Evolutionary conservation across 352 stramenopile genomes (phyloP).

Genomic region (Pythium aristosporum): DNA sequence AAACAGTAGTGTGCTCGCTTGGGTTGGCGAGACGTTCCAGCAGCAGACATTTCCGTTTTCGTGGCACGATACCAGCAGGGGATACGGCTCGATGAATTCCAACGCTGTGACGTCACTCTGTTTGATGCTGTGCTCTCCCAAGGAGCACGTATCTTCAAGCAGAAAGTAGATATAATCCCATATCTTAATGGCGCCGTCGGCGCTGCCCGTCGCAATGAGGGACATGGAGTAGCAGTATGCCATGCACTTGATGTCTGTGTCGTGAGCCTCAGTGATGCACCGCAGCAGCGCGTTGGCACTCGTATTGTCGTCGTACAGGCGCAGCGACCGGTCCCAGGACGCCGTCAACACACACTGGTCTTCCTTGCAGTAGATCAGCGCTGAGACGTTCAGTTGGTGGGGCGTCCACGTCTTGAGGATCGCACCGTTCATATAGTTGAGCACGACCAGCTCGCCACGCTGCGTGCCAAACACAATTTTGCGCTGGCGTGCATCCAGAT

Average conservation of each 20-base stretch:
- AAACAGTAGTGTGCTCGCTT: slow-evolving; percentile 33
- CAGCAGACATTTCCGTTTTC: slow-evolving; percentile 67
- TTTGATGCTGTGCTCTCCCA: slow-evolving; percentile 9
- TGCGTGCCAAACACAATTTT: slow-evolving; percentile 73
- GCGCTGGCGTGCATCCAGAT: slow-evolving; percentile 63
- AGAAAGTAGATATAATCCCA: slow-evolving; percentile 88
- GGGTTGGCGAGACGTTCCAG: slow-evolving; percentile 52
- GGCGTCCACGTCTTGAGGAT: slow-evolving; percentile 63
- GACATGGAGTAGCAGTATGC: slow-evolving; percentile 74
- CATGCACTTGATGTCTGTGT: slow-evolving; percentile 76
- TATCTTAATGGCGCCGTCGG: slow-evolving; percentile 71
- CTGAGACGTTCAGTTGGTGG: slow-evolving; percentile 60
- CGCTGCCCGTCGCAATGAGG: slow-evolving; percentile 58
- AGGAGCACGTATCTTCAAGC: slow-evolving; percentile 55
- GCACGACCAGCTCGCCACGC: slow-evolving; percentile 60
- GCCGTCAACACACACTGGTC: slow-evolving; percentile 70
- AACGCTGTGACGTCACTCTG: slow-evolving; percentile 59
- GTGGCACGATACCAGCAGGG: slow-evolving; percentile 62
- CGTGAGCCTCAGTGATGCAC: slow-evolving; percentile 67
- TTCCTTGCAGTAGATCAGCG: slow-evolving; percentile 74
- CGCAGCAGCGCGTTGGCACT: slow-evolving; percentile 55
- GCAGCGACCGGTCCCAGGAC: slow-evolving; percentile 73
- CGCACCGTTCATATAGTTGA: slow-evolving; percentile 79
- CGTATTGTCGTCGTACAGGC: slow-evolving; percentile 71
- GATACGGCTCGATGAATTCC: slow-evolving; percentile 76